These are phyloP conservation scores for Botrytis aclada DNA, from an alignment of 2,329 filamentous ascomycete genomes.

Conservation along the genomic window DNA sequence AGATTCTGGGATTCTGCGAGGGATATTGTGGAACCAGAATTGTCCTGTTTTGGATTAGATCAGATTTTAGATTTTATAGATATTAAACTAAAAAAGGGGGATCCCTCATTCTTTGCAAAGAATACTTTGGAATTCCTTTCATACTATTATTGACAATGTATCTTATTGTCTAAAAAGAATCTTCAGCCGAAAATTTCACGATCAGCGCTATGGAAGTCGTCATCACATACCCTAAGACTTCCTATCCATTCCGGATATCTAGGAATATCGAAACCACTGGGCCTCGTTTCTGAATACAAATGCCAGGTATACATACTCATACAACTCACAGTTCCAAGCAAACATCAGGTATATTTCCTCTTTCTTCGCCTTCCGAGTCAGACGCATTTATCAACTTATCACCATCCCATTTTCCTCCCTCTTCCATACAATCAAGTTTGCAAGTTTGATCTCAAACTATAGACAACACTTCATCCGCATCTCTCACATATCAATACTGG, in stretches of 20 bases:
- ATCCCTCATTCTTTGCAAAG: background rate
- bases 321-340: no score
- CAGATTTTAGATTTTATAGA: background rate
- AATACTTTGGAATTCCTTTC: background rate
- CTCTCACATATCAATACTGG: background rate
- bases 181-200: no score
- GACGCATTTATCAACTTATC: background rate
- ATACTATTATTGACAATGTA: no score
- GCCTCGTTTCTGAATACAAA: background rate
- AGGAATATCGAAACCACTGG: background rate
- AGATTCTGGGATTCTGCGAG: background rate
- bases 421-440: fast-evolving
- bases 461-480: background rate
- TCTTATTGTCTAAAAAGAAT: no score
- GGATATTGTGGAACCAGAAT: background rate
- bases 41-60: no score
- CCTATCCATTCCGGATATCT: fast-evolving
- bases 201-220: background rate
- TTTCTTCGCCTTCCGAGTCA: background rate
- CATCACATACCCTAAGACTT: background rate
- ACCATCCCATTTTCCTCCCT: background rate
- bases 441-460: background rate
- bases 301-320: background rate
- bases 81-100: background rate
- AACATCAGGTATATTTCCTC: no score